Conservation (phyloP, 129 eudicot species). For the Scalesia atractyloides region DNA sequence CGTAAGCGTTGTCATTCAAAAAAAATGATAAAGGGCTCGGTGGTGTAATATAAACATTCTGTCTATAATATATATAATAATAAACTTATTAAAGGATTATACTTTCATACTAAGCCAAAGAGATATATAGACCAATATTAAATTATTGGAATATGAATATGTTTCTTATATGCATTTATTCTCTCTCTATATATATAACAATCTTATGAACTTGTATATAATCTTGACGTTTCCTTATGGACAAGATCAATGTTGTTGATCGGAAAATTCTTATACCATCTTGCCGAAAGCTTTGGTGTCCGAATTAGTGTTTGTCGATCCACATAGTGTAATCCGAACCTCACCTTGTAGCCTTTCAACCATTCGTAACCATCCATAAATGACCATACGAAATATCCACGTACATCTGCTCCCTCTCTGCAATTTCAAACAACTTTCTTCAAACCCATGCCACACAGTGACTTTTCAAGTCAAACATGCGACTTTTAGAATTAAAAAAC, state of each 20-base stretch:
- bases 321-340: conserved; percentile 65
- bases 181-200: too few relatives aligned
- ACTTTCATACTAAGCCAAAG: too few relatives aligned
- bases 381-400: conserved; percentile 76
- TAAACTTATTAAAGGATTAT: too few relatives aligned
- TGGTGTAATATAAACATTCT: too few relatives aligned
- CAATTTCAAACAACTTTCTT: not conserved
- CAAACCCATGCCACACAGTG: not conserved
- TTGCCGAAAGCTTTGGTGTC: conserved; percentile 67
- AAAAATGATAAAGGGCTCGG: too few relatives aligned
- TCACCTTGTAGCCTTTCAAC: conserved; percentile 46
- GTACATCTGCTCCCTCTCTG: conserved; percentile 86
- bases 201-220: not conserved
- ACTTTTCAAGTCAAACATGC: conserved; percentile 8
- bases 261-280: conserved; percentile 61
- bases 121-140: too few relatives aligned
- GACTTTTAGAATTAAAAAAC: not conserved
- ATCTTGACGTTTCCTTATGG: conserved; percentile 12
- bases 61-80: too few relatives aligned
- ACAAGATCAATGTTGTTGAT: conserved; percentile 28
- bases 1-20: too few relatives aligned
- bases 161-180: too few relatives aligned
- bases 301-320: conserved; percentile 52
- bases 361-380: conserved; percentile 76
- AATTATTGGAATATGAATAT: too few relatives aligned